Percentiles rank a stretch among this genome's conserved stretches.
phyloP scores from a whole-genome alignment of 2,329 filamentous ascomycete species.

The Xylaria hypoxylon region DNA sequence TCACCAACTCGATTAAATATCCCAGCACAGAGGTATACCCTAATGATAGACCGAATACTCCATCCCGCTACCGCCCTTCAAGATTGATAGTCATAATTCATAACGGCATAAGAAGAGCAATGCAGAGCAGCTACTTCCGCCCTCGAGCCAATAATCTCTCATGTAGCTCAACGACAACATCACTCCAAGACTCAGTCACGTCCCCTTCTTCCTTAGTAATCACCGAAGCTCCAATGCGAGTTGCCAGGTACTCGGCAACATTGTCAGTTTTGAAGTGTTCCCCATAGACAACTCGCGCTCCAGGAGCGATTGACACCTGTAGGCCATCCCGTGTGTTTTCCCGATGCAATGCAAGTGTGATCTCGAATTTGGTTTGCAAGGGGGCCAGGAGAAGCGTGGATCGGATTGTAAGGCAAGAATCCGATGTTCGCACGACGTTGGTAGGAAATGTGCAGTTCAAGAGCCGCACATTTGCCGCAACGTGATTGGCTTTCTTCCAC shows the following conservation, averaged over 20 bases:
- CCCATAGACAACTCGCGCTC: slow-evolving; percentile 77
- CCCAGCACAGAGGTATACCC: not conserved
- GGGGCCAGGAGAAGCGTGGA: slow-evolving; percentile 71
- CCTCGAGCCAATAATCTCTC: slow-evolving; percentile 67
- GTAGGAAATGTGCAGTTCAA: slow-evolving; percentile 75
- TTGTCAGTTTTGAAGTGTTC: slow-evolving; percentile 81
- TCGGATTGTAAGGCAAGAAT: slow-evolving; percentile 72
- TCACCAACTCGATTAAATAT: slow-evolving; percentile 3
- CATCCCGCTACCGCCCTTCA: slow-evolving; percentile 1
- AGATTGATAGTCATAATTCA: slow-evolving; percentile 34
- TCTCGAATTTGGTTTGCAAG: slow-evolving; percentile 75
- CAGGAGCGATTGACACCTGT: slow-evolving; percentile 64
- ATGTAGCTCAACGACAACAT: slow-evolving; percentile 66
- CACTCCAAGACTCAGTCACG: slow-evolving; percentile 62
- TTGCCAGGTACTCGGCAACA: slow-evolving; percentile 76
- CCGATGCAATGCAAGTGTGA: slow-evolving; percentile 67
- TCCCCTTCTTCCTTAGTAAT: slow-evolving; percentile 52
- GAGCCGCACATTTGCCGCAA: slow-evolving; percentile 70
- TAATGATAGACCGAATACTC: slow-evolving; percentile 1
- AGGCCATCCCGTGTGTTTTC: slow-evolving; percentile 61
- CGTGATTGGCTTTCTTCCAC: slow-evolving; percentile 73
- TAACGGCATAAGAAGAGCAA: slow-evolving; percentile 27
- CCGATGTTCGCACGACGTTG: slow-evolving; percentile 70
- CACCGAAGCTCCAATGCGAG: slow-evolving; percentile 60
- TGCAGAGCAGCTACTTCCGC: slow-evolving; percentile 55